These are phyloP conservation scores for Sequoiadendron giganteum DNA, from an alignment of 75 land plant genomes.

Conservation along the genomic window DNA sequence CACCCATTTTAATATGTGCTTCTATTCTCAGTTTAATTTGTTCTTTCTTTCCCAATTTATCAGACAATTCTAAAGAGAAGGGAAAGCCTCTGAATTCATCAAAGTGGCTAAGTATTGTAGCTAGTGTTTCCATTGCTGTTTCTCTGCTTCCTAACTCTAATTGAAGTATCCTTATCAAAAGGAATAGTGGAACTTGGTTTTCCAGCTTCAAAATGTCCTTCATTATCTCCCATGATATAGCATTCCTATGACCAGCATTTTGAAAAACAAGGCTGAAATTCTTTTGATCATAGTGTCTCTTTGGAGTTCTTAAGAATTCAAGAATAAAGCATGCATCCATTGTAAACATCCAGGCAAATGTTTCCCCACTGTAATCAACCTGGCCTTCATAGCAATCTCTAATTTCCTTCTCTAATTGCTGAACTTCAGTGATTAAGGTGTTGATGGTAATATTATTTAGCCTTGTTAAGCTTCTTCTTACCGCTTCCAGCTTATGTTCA, in stretches of 20 bases:
- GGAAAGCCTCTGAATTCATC: background rate
- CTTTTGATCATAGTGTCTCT: background rate
- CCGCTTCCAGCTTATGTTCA: background rate
- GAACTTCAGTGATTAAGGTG: background rate
- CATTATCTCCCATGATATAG: background rate
- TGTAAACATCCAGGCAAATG: background rate
- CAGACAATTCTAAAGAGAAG: background rate
- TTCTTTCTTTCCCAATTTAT: background rate
- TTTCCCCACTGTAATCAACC: background rate
- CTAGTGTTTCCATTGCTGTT: background rate
- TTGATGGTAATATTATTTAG: background rate
- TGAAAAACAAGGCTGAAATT: background rate
- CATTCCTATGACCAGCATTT: too few species aligned
- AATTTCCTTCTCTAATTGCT: background rate
- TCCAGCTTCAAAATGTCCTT: background rate
- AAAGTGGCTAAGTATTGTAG: background rate
- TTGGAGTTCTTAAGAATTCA: background rate
- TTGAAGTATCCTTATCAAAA: background rate
- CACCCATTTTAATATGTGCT: background rate
- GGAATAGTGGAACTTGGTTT: background rate
- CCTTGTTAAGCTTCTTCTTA: background rate
- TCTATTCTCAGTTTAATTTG: background rate
- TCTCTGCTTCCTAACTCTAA: background rate
- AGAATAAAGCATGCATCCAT: slow-evolving; percentile 5
- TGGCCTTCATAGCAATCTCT: background rate